These are phyloP conservation scores for Boletus tylopilopsis DNA, from an alignment of 768 basidiomycete genomes.

Conservation along the genomic window DNA sequence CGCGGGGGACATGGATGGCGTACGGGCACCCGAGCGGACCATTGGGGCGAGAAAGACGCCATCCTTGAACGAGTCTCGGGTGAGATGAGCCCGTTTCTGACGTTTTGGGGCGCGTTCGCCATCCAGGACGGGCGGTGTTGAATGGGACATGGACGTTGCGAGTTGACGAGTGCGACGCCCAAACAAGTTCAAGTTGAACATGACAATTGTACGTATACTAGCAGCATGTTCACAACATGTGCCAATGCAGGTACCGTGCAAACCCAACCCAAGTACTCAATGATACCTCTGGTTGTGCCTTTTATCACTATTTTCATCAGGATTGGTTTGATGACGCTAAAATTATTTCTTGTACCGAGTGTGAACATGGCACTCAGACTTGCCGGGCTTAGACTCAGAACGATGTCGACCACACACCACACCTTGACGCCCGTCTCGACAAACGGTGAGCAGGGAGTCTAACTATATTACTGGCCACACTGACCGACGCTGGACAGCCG, in stretches of 20 bases:
- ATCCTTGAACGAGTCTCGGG: slow-evolving; percentile 74
- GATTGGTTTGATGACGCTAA: too few relatives aligned
- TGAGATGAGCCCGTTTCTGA: slow-evolving; percentile 54
- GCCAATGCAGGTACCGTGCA: too few relatives aligned
- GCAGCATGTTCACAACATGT: too few relatives aligned
- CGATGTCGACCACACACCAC: slow-evolving; percentile 35
- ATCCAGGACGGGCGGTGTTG: background rate
- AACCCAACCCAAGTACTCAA: too few relatives aligned
- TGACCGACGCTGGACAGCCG: slow-evolving; percentile 42
- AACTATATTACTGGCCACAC: too few relatives aligned
- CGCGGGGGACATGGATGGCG: slow-evolving; percentile 27
- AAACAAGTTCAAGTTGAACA: too few relatives aligned
- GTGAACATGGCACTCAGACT: too few relatives aligned
- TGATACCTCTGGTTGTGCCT: too few relatives aligned
- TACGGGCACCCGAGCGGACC: slow-evolving; percentile 91
- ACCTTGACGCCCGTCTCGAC: slow-evolving; percentile 37
- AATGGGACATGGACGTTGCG: background rate
- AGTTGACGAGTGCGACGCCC: too few relatives aligned
- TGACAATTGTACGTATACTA: too few relatives aligned
- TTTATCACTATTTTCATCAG: too few relatives aligned
- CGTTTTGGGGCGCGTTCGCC: slow-evolving; percentile 44
- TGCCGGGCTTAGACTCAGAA: slow-evolving; percentile 1
- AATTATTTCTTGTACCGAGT: too few relatives aligned
- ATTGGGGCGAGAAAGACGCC: slow-evolving; percentile 97
- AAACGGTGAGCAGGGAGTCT: slow-evolving; percentile 4